Evolutionary conservation across 2,329 filamentous ascomycete genomes (phyloP).

Genomic region (Plectosphaerella cucumerina): DNA sequence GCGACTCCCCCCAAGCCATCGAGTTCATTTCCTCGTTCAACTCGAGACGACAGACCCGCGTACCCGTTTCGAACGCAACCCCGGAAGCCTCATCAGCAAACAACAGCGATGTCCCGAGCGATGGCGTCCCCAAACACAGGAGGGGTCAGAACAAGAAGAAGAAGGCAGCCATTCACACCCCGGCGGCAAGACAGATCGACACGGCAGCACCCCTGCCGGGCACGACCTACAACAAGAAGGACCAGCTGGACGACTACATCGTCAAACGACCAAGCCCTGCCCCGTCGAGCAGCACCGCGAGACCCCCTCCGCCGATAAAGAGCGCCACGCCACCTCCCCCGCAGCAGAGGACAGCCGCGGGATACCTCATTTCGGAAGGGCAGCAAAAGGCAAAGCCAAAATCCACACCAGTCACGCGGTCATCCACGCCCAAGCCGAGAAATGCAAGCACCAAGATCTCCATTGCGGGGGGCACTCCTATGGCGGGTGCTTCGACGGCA

Average conservation of each 20-base stretch:
- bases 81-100: slow-evolving; percentile 1
- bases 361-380: slow-evolving; percentile 76
- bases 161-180: slow-evolving; percentile 59
- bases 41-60: slow-evolving; percentile 45
- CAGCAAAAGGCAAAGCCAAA: slow-evolving; percentile 55
- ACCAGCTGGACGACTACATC: slow-evolving; percentile 70
- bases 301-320: slow-evolving; percentile 20
- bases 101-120: slow-evolving; percentile 15
- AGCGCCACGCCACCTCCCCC: slow-evolving; percentile 13
- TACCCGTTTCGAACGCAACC: slow-evolving; percentile 10
- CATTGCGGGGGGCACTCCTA: slow-evolving; percentile 72
- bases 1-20: slow-evolving; percentile 72
- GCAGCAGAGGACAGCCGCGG: slow-evolving; percentile 62
- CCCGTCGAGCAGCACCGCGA: slow-evolving; percentile 29
- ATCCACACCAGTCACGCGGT: slow-evolving; percentile 46
- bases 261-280: slow-evolving; percentile 40
- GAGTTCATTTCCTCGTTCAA: slow-evolving; percentile 84
- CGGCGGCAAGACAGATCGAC: slow-evolving; percentile 58
- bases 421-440: slow-evolving; percentile 49
- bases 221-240: slow-evolving; percentile 69
- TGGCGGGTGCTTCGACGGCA: slow-evolving; percentile 75
- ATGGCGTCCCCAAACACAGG: slow-evolving; percentile 44
- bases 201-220: slow-evolving; percentile 62
- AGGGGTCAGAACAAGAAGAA: slow-evolving; percentile 52
- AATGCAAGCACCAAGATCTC: slow-evolving; percentile 57